Percentiles rank a stretch among this genome's conserved stretches.
These are phyloP conservation scores for Vigna nakashimae DNA, from an alignment of 306 rosid genomes.

Conservation along the genomic window DNA sequence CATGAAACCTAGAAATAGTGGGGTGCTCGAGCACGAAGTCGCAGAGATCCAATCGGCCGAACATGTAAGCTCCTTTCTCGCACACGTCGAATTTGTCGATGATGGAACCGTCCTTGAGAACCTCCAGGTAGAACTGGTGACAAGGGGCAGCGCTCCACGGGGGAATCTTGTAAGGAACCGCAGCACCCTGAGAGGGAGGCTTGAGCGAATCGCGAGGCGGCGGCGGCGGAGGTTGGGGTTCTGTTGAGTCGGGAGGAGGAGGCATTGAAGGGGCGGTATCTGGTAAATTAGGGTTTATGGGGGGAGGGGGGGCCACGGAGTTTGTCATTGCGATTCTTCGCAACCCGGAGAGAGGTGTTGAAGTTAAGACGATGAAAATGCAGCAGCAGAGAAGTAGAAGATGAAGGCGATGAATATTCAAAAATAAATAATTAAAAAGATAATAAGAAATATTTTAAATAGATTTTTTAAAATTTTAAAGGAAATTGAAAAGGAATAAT, in stretches of 20 bases:
- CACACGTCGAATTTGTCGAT: slow-evolving; percentile 63
- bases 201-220: slow-evolving; percentile 28
- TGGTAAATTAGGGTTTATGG: slow-evolving; percentile 16
- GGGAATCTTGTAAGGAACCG: slow-evolving; percentile 80
- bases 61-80: slow-evolving; percentile 95
- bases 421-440: no score
- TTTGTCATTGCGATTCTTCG: slow-evolving; percentile 2
- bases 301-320: slow-evolving; percentile 15
- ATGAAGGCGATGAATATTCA: no score
- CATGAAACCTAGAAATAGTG: slow-evolving; percentile 89
- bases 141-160: slow-evolving; percentile 81
- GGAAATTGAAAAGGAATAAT: no score
- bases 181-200: slow-evolving; percentile 52
- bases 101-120: slow-evolving; percentile 85
- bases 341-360: background rate
- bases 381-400: background rate
- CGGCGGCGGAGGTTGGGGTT: slow-evolving; percentile 27
- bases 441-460: no score
- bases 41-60: slow-evolving; percentile 89
- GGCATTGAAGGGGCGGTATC: slow-evolving; percentile 12
- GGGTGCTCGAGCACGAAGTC: slow-evolving; percentile 91
- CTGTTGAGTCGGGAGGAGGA: slow-evolving; percentile 27
- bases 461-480: no score
- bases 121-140: slow-evolving; percentile 80
- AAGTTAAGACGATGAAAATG: background rate